Conservation (phyloP, 1,284 basidiomycete genomes). For the Sporisorium iseilematis-ciliati region DNA sequence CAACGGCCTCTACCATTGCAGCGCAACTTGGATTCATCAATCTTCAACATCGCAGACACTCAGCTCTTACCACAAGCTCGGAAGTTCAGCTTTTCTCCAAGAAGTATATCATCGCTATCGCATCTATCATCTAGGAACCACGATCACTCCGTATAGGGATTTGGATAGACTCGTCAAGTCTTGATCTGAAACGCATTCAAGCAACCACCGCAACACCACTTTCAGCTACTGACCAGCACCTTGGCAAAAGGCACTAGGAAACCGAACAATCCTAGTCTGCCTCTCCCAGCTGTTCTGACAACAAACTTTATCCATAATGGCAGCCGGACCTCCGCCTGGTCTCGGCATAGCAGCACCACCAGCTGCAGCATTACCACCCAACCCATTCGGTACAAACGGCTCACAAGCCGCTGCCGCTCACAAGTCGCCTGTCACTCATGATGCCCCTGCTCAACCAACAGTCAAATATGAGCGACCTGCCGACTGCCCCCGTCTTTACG, state of each 20-base stretch:
- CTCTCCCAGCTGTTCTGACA: conserved; percentile 16
- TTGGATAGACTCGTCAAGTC: not conserved
- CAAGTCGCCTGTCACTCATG: conserved; percentile 22
- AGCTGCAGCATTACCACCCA: conserved; percentile 47
- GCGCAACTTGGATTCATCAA: not conserved
- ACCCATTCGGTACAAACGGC: conserved; percentile 45
- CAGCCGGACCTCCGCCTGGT: conserved; percentile 52
- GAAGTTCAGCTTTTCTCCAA: too few relatives aligned
- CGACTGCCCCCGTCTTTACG: conserved; percentile 44
- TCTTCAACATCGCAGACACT: not conserved
- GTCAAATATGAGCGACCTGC: conserved; percentile 33
- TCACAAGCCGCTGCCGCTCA: conserved; percentile 8
- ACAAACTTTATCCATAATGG: conserved; percentile 17
- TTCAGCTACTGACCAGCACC: conserved; percentile 6
- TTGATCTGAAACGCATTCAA: not conserved
- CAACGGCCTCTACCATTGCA: not conserved
- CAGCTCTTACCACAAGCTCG: too few relatives aligned
- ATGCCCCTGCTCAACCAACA: conserved; percentile 12
- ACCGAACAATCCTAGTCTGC: conserved; percentile 21
- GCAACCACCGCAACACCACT: conserved; percentile 3
- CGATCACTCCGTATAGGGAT: not conserved
- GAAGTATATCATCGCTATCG: not conserved
- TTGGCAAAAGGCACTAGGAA: conserved; percentile 28
- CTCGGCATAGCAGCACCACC: conserved; percentile 47
- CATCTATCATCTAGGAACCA: not conserved